Evolutionary conservation across 306 rosid species (phyloP).

Genomic region (Quercus berberidifolia): DNA sequence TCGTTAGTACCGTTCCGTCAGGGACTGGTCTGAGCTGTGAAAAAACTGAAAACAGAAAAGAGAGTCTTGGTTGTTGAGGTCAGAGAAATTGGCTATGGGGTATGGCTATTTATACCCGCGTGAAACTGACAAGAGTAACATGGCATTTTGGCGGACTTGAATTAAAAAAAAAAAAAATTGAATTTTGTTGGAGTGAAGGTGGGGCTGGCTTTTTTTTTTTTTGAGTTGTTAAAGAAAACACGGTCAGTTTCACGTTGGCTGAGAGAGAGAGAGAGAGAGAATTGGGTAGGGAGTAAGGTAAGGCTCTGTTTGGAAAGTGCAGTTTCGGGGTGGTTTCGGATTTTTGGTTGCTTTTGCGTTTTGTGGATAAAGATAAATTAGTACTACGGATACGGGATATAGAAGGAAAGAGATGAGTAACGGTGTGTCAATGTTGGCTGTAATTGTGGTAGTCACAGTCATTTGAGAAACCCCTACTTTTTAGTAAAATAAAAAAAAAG

Average conservation of each 20-base stretch:
- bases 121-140: too few relatives aligned
- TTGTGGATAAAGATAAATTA: constrained; percentile 21
- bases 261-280: neutral
- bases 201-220: neutral
- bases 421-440: neutral
- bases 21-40: too few relatives aligned
- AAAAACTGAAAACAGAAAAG: too few relatives aligned
- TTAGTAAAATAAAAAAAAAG: too few relatives aligned
- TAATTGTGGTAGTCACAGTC: neutral
- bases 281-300: neutral
- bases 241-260: constrained; percentile 5
- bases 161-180: neutral
- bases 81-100: too few relatives aligned
- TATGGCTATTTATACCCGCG: too few relatives aligned
- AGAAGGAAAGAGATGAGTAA: neutral
- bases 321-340: constrained; percentile 37
- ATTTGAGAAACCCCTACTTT: neutral
- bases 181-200: neutral
- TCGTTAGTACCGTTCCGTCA: too few relatives aligned
- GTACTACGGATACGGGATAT: constrained; percentile 2
- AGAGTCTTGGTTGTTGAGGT: too few relatives aligned
- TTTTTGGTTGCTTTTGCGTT: constrained; percentile 22
- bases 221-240: neutral
- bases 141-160: neutral
- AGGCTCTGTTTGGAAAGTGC: constrained; percentile 28